Evolutionary conservation across 2,329 filamentous ascomycete species (phyloP).

Genomic region (Talaromyces sp.): DNA sequence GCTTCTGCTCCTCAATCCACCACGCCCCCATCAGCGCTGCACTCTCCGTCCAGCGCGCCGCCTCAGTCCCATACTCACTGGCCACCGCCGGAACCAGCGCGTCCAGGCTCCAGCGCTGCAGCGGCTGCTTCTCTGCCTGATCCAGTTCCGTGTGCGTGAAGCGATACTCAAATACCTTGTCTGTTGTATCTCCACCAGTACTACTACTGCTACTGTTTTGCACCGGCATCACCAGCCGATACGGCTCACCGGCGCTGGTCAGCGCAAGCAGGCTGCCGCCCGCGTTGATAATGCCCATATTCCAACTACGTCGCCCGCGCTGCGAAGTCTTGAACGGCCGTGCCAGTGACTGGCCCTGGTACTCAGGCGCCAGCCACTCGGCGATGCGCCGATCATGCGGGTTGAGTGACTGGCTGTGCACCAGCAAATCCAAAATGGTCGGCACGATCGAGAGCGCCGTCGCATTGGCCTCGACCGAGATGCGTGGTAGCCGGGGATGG

Average conservation of each 20-base stretch:
- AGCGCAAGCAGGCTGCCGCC: constrained; percentile 48
- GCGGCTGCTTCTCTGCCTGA: constrained; percentile 25
- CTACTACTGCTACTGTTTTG: background rate
- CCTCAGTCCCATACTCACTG: constrained; percentile 23
- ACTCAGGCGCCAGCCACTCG: constrained; percentile 36
- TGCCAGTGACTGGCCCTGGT: constrained; percentile 43
- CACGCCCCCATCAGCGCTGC: constrained; percentile 32
- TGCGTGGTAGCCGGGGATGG: constrained; percentile 39
- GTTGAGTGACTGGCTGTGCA: constrained; percentile 36
- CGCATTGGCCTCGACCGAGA: constrained; percentile 34
- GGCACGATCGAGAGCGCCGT: constrained; percentile 41
- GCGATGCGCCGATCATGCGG: constrained; percentile 28
- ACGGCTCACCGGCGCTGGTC: constrained; percentile 67
- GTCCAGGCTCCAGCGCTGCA: constrained; percentile 24
- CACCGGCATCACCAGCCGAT: constrained; percentile 67
- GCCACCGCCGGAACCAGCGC: constrained; percentile 20
- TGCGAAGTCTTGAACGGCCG: constrained; percentile 30
- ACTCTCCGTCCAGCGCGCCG: constrained; percentile 28
- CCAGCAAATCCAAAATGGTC: constrained; percentile 41
- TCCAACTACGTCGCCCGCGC: constrained; percentile 25
- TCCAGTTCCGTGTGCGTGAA: constrained; percentile 31
- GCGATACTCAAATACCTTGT: constrained; percentile 57
- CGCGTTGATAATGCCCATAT: constrained; percentile 28
- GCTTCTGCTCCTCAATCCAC: constrained; percentile 28
- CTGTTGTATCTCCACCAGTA: constrained; percentile 17